phyloP scores from a whole-genome alignment of 306 rosid genomes.

The Purshia tridentata region DNA sequence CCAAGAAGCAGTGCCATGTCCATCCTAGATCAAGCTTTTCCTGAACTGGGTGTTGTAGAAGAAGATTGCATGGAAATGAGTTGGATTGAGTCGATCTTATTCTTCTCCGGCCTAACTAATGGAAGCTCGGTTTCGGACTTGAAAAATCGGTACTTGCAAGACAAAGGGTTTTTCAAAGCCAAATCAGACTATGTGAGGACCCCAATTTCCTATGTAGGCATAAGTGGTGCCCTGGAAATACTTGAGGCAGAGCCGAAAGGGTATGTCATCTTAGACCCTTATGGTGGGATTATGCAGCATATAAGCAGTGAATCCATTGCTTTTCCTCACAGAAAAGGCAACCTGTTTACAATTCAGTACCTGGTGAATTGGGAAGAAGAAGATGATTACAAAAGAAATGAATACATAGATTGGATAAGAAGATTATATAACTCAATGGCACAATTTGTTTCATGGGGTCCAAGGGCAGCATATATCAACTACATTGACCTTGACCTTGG shows the following conservation, averaged over 20 bases:
- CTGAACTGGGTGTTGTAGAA: conserved; percentile 43
- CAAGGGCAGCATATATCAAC: conserved; percentile 78
- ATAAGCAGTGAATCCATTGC: conserved; percentile 67
- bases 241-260: conserved; percentile 68
- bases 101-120: conserved; percentile 54
- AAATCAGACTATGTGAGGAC: conserved; percentile 62
- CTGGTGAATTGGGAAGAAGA: conserved; percentile 56
- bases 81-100: conserved; percentile 68
- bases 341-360: conserved; percentile 61
- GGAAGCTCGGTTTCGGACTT: conserved; percentile 46
- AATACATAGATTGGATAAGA: conserved; percentile 64
- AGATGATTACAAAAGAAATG: conserved; percentile 41
- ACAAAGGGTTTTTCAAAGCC: conserved; percentile 60
- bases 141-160: conserved; percentile 43
- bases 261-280: conserved; percentile 57
- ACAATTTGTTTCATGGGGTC: conserved; percentile 59
- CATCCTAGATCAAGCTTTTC: conserved; percentile 38
- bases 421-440: conserved; percentile 55
- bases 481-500: conserved; percentile 78
- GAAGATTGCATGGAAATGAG: conserved; percentile 67
- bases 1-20: conserved; percentile 34
- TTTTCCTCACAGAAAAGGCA: conserved; percentile 76
- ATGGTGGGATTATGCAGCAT: conserved; percentile 59
- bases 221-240: conserved; percentile 39
- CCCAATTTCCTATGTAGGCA: conserved; percentile 42